Base-by-base conservation (phyloP, 352 stramenopile species). In the Phytophthora multivora region DNA sequence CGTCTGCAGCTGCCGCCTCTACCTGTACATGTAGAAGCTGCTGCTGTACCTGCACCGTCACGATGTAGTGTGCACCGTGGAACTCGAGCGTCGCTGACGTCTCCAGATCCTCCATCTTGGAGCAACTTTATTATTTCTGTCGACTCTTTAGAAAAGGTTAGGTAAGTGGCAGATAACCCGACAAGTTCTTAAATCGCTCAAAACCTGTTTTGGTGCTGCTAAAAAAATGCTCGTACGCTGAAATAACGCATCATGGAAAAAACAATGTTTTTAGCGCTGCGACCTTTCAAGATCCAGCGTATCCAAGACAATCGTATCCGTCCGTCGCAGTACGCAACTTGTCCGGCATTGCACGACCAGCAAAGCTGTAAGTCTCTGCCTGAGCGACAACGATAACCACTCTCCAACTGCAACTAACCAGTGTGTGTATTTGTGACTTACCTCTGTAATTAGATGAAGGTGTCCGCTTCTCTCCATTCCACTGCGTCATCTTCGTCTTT, bases 11-110 rank as follows among this genome's bases (percentile, higher is more conserved):
- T 19, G 46, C 25, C 15, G 79, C 68, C 50, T 93, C 85, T 42
- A 91, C 79, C 57, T 93, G 85, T 26, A 93, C 55, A 23, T 83
- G 63, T 15, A 94, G 78, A 60, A 81, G 64, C 47, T 90, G 81
- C 25, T 78, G 51, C 31, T 70, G 63, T 18, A 91, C 77, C 46
- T 76, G 67, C 28, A 91, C 67, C 35, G 85, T 90, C 62, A 87
- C 80, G n/a, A 90, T 71, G 66, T 91, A 93, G 41, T 66, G 78
- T 42, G 83, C 76, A 47, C 82, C 86, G 47, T 94, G 83, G 63
- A 91, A 93, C 49, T 81, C 75, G 49, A 91, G 70, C 54, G 68
- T 63, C 13, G 75, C 68, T 39, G 75, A 82, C 54, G 75, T 84
- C 77, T 92, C 85, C 19, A 90, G 65, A 52, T 84, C 73, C 63